A percentile compares a stretch with the other conserved stretches of the same genome.
Evolutionary conservation across 306 rosid genomes (phyloP).

Genomic region (Crataegus laevigata): DNA sequence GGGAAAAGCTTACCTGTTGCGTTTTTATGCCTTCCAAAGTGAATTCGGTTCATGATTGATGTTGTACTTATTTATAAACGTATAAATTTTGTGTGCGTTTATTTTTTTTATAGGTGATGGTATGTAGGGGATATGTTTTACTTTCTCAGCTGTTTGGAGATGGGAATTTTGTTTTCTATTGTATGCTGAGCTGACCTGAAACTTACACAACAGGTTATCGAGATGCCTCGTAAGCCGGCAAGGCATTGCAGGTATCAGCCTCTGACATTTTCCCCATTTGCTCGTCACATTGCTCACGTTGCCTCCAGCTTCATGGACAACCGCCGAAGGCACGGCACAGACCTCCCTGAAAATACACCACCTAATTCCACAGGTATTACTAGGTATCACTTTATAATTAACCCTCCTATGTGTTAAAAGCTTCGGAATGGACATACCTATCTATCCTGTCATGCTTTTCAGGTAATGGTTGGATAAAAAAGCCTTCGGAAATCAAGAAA

Average conservation of each 20-base stretch:
- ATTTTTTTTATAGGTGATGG: not conserved
- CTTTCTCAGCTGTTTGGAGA: not conserved
- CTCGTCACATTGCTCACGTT: constrained; percentile 42
- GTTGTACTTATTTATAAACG: not conserved
- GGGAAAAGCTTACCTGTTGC: not conserved
- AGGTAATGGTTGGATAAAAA: constrained; percentile 31
- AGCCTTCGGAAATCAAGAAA: constrained; percentile 15
- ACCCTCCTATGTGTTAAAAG: not conserved
- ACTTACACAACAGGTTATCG: not conserved
- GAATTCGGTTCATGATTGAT: too few species aligned
- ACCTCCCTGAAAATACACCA: constrained; percentile 16
- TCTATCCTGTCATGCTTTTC: not conserved
- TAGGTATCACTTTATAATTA: not conserved
- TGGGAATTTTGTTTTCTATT: not conserved
- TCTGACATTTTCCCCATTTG: constrained; percentile 55
- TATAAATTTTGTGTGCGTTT: not conserved
- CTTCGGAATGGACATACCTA: not conserved
- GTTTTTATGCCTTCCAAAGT: too few species aligned
- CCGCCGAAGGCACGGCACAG: constrained; percentile 8
- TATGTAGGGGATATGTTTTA: not conserved
- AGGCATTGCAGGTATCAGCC: constrained; percentile 35
- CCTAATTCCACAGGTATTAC: constrained; percentile 15
- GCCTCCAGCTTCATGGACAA: constrained; percentile 11
- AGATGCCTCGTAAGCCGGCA: constrained; percentile 47
- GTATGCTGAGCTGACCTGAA: not conserved